Conservation (phyloP, 352 stramenopile genomes). For the Aphanomyces invadans region DNA sequence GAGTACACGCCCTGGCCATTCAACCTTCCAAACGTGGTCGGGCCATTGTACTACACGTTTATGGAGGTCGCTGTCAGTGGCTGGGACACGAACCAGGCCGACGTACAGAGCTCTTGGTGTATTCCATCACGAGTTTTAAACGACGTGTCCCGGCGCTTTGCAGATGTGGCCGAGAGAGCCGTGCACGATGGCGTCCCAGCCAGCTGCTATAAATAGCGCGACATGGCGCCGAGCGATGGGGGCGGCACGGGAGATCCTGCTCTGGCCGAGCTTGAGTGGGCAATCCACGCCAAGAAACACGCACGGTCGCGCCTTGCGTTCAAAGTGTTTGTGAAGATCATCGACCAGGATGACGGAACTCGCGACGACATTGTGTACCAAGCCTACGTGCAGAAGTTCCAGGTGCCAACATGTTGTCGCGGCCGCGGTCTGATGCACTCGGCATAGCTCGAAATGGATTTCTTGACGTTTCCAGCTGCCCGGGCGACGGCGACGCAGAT, state of each 20-base stretch:
- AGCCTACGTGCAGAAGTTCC: conserved; percentile 24
- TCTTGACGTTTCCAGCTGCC: conserved; percentile 4
- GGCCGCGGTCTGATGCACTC: too few species aligned
- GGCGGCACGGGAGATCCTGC: neutral
- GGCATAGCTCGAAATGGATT: conserved; percentile 10
- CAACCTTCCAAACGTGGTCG: conserved; percentile 14
- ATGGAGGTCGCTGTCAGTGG: neutral
- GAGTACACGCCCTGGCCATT: conserved; percentile 22
- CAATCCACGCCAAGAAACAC: conserved; percentile 6
- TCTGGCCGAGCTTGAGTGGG: conserved; percentile 2
- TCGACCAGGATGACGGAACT: conserved; percentile 12
- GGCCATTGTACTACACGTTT: conserved; percentile 6
- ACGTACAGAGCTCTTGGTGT: conserved; percentile 19
- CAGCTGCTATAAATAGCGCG: conserved; percentile 14
- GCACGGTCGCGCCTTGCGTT: conserved; percentile 14
- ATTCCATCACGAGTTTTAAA: conserved; percentile 16
- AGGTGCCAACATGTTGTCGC: conserved; percentile 2
- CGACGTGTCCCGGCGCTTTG: too few species aligned
- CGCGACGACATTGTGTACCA: conserved; percentile 23
- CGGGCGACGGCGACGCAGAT: conserved; percentile 14
- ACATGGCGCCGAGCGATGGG: neutral
- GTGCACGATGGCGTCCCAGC: neutral
- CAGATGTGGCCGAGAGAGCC: too few species aligned
- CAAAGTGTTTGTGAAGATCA: conserved; percentile 15
- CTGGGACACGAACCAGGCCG: neutral